Evolutionary conservation across 192 early-diverging fungal species (phyloP).

Genomic region (Coemansia sp.): DNA sequence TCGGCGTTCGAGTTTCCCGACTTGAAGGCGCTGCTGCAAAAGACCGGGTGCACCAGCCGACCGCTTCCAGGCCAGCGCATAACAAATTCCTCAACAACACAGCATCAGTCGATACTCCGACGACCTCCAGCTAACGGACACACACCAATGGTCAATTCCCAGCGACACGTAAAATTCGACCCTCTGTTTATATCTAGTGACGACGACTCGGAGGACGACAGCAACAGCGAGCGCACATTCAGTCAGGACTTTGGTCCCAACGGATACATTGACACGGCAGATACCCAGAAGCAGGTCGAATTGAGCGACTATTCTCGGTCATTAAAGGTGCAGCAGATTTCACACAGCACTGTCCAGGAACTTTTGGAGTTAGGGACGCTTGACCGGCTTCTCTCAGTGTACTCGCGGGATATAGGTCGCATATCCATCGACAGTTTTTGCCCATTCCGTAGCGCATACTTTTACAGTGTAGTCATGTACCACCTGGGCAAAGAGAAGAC

Average conservation of each 20-base stretch:
- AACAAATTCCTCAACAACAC: background rate
- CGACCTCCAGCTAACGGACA: background rate
- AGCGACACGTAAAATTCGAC: constrained; percentile 33
- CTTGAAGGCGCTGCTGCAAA: constrained; percentile 29
- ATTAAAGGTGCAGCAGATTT: constrained; percentile 27
- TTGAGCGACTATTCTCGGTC: constrained; percentile 5
- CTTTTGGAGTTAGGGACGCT: constrained; percentile 33
- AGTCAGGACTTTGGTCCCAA: constrained; percentile 10
- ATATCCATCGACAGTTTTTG: constrained; percentile 31
- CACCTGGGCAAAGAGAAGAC: constrained; percentile 17
- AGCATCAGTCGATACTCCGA: constrained; percentile 19
- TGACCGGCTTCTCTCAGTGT: constrained; percentile 18
- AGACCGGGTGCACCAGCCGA: constrained; percentile 20
- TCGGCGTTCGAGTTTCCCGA: constrained; percentile 25
- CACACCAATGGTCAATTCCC: background rate
- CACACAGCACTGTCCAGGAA: constrained; percentile 24
- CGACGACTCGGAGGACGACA: constrained; percentile 2
- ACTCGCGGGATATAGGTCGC: constrained; percentile 24
- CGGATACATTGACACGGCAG: constrained; percentile 9
- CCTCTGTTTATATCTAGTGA: constrained; percentile 4
- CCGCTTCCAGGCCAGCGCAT: constrained; percentile 29
- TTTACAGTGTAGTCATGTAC: constrained; percentile 25
- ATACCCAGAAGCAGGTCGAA: constrained; percentile 7
- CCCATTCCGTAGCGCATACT: constrained; percentile 40
- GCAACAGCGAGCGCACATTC: constrained; percentile 6